Evolutionary conservation across 2,329 filamentous ascomycete genomes (phyloP).

Genomic region (Fusarium verticillioides): DNA sequence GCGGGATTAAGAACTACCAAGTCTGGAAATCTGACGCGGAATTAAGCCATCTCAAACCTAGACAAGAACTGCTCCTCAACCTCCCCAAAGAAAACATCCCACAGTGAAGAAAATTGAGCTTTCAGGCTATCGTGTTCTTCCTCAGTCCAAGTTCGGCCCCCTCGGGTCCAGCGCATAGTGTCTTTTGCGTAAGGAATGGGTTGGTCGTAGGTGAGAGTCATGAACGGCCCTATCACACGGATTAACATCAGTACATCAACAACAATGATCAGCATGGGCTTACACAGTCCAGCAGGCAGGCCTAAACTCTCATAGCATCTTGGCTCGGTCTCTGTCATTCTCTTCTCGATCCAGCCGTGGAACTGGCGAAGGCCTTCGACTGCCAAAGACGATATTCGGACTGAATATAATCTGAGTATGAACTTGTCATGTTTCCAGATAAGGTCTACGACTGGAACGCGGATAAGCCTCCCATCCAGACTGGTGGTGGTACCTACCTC

Average conservation of each 20-base stretch:
- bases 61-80: neutral
- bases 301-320: no score
- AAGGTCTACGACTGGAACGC: no score
- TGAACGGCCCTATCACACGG: neutral
- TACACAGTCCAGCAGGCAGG: no score
- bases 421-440: no score
- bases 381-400: no score
- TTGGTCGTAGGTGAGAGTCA: neutral
- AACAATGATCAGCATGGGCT: no score
- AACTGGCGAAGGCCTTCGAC: no score
- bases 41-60: neutral
- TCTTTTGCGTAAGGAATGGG: neutral
- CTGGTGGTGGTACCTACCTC: neutral
- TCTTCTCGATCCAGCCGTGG: no score
- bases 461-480: neutral
- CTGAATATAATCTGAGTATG: no score
- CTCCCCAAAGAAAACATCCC: neutral
- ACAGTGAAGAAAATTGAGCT: neutral
- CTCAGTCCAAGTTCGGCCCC: neutral
- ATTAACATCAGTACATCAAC: neutral
- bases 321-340: no score
- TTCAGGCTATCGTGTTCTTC: neutral
- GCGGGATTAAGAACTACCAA: neutral
- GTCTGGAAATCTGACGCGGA: neutral
- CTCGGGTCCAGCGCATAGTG: neutral